phyloP scores from a whole-genome alignment of 2,329 filamentous ascomycete species.

The Diaporthe caulivora region DNA sequence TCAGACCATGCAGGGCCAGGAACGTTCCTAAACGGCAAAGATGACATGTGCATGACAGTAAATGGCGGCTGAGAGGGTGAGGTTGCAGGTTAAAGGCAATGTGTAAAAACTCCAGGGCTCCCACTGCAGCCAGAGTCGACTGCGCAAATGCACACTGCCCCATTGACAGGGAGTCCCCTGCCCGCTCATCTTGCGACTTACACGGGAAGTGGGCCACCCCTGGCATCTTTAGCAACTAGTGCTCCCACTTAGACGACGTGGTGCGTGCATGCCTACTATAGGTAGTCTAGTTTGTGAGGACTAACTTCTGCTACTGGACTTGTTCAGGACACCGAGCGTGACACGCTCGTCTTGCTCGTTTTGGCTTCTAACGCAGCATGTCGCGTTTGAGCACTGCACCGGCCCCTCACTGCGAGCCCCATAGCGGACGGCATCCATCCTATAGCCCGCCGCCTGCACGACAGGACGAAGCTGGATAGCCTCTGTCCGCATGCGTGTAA shows the following conservation, averaged over 20 bases:
- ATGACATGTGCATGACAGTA: slow-evolving; percentile 1
- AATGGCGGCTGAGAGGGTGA: background rate
- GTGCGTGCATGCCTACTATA: background rate
- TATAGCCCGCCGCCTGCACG: no score
- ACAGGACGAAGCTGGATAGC: background rate
- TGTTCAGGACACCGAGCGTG: background rate
- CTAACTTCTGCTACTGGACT: background rate
- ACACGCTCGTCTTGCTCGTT: background rate
- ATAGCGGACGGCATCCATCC: background rate
- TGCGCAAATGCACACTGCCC: slow-evolving; percentile 12
- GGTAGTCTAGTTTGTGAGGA: no score
- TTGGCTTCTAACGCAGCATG: background rate
- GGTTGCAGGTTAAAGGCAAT: background rate
- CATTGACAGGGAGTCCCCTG: slow-evolving; percentile 9
- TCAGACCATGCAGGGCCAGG: background rate
- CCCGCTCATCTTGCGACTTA: background rate
- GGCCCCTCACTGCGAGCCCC: background rate
- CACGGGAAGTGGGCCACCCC: slow-evolving; percentile 12
- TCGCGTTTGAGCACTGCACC: background rate
- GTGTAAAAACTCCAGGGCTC: slow-evolving; percentile 14
- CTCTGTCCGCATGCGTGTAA: background rate
- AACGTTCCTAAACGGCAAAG: background rate
- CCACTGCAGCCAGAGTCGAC: slow-evolving; percentile 2
- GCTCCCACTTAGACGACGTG: no score
- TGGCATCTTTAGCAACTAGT: background rate